phyloP scores from a whole-genome alignment of 2,329 filamentous ascomycete genomes.

The Fusarium pininemorale region DNA sequence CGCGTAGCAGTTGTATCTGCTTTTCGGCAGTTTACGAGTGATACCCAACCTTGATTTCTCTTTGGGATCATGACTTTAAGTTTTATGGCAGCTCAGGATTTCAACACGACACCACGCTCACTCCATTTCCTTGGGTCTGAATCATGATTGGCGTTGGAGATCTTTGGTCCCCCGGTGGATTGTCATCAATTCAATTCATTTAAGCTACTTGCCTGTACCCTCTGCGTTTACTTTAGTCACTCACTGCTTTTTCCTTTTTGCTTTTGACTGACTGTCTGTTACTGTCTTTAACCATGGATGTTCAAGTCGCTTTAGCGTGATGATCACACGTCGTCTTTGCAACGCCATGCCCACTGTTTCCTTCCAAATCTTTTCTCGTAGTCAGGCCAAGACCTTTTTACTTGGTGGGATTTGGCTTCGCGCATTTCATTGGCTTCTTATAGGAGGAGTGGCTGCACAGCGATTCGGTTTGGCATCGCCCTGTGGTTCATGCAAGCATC shows the following conservation, averaged over 20 bases:
- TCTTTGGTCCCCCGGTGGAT: conserved; percentile 48
- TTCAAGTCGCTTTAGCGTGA: conserved; percentile 29
- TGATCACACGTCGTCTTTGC: conserved; percentile 33
- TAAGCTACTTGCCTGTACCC: conserved; percentile 42
- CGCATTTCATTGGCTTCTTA: conserved; percentile 1
- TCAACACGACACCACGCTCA: conserved; percentile 44
- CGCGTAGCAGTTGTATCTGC: conserved; percentile 35
- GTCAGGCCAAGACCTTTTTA: conserved; percentile 6
- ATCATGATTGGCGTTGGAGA: conserved; percentile 56
- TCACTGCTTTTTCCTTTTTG: conserved; percentile 38
- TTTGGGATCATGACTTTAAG: conserved; percentile 42
- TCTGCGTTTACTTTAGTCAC: conserved; percentile 40
- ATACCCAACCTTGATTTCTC: conserved; percentile 39
- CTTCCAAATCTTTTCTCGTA: conserved; percentile 30
- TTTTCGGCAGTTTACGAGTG: conserved; percentile 37
- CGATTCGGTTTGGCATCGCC: background rate
- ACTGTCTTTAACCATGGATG: conserved; percentile 27
- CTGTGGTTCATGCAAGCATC: background rate
- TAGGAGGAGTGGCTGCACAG: conserved; percentile 4
- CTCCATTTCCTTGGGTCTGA: conserved; percentile 49
- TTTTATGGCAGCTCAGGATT: conserved; percentile 46
- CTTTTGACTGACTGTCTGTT: conserved; percentile 34
- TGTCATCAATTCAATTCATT: conserved; percentile 51
- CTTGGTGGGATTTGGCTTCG: conserved; percentile 8
- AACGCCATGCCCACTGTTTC: conserved; percentile 9